phyloP scores from a whole-genome alignment of 345 rosid species.

The Noccaea bulbosa region DNA sequence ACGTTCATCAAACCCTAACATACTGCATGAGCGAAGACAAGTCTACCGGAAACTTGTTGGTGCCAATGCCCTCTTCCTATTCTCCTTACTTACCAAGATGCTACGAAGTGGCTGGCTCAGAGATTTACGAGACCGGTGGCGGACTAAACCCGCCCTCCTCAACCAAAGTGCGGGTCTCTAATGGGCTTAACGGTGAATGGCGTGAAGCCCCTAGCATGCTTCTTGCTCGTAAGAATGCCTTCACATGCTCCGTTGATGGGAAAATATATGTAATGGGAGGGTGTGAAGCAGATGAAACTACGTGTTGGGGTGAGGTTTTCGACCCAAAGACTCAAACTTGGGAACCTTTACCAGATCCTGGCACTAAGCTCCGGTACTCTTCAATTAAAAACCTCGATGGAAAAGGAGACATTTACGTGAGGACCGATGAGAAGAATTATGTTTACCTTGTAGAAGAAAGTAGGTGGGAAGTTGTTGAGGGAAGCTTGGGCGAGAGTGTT shows the following conservation, averaged over 20 bases:
- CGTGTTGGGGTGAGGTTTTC: neutral
- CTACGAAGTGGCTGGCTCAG: too few relatives aligned
- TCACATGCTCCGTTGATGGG: neutral
- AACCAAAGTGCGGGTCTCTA: too few relatives aligned
- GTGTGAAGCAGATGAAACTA: neutral
- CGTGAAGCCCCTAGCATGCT: neutral
- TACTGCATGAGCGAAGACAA: too few relatives aligned
- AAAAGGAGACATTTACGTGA: neutral
- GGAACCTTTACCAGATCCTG: constrained; percentile 22
- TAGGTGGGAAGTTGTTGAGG: neutral
- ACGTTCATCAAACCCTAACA: too few relatives aligned
- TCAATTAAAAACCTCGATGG: neutral
- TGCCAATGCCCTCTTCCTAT: too few relatives aligned
- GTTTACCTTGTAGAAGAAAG: neutral
- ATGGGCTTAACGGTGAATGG: neutral
- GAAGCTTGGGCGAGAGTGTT: too few relatives aligned
- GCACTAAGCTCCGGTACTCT: neutral
- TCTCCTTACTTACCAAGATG: too few relatives aligned
- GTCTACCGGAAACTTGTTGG: too few relatives aligned
- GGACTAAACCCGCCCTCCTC: too few relatives aligned
- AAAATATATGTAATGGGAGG: constrained; percentile 9
- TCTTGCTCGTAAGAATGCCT: neutral
- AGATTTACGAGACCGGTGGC: too few relatives aligned
- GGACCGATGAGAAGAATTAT: neutral
- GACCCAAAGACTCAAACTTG: neutral